Percentiles rank a stretch among this genome's conserved stretches.
phyloP scores from a whole-genome alignment of 768 basidiomycete genomes.

The Lyophyllum atratum region DNA sequence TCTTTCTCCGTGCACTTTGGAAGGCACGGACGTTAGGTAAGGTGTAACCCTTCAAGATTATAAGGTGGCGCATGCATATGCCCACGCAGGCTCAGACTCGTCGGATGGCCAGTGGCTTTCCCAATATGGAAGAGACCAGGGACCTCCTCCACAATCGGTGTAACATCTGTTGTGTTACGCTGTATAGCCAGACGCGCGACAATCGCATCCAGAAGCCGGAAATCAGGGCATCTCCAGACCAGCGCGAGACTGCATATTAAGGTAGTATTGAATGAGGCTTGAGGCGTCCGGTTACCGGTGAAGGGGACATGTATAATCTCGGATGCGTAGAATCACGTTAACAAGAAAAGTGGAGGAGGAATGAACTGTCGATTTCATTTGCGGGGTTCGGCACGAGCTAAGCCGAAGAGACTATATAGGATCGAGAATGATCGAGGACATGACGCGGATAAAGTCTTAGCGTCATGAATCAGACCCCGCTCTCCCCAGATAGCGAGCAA shows the following conservation, averaged over 20 bases:
- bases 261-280: not conserved
- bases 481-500: constrained; percentile 32
- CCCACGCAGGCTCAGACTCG: too few species aligned
- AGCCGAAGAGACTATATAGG: too few species aligned
- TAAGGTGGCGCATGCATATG: too few species aligned
- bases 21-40: not conserved
- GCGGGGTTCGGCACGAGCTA: too few species aligned
- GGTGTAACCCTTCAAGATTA: too few species aligned
- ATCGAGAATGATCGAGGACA: not conserved
- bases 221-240: constrained; percentile 9
- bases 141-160: not conserved
- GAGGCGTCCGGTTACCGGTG: not conserved
- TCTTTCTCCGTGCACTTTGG: constrained; percentile 26
- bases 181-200: constrained; percentile 26
- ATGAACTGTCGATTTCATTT: too few species aligned
- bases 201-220: constrained; percentile 26
- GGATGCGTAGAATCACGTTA: not conserved
- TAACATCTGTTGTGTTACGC: too few species aligned
- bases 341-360: not conserved
- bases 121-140: not conserved
- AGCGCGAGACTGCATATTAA: not conserved
- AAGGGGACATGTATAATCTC: not conserved
- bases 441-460: constrained; percentile 3
- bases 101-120: too few species aligned
- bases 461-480: constrained; percentile 8